Evolutionary conservation across 2,329 filamentous ascomycete species (phyloP), one percentile per base, ranked within the genome.

Genomic region (Metarhizium guizhouense): DNA sequence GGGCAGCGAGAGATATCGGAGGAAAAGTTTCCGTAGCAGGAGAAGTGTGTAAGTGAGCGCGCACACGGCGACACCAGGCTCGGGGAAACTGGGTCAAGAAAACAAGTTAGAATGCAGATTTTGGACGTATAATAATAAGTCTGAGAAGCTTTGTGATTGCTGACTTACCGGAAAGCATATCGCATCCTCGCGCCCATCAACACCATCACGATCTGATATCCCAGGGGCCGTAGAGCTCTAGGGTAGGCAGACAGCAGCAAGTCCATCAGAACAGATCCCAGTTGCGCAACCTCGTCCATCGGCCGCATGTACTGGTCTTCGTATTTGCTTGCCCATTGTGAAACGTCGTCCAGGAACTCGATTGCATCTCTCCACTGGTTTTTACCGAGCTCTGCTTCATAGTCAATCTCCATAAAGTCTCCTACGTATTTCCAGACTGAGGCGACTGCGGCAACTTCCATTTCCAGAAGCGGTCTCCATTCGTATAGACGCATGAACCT

Each of bases 341-440:
- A 64, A 51, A 81, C 66, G 55, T 81, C 77, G 3, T 77, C 71
- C 47, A 72, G 68, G 63, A 81, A 82, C 47, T 79, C 78, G 36
- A 81, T 65, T 32, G 78, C 78, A 61, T 81, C 75, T 3, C 57
- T 61, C 78, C 78, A 82, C 16, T 63, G 50, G 7, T 68, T 60
- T 32, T 64, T 68, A 6, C 60, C 58, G 3, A 77, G 69, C 14
- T 68, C 64, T 1, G 68, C 69, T 30, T 67, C 66, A 60, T 80
- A 81, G 48, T 74, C 66, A 58, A 91, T 87, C 0, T 76, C 78
- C 81, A 91, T 86, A 52, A 81, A 80, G 61, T 90, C 84, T 13
- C 86, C 87, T 16, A 89, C 70, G 54, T 76, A 76, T 68, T 87
- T 88, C 87, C 86, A 90, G 63, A 87, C 83, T 0, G 81, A 83